Evolutionary conservation across 805 yeast genomes (phyloP), one percentile per base, ranked within the genome.

Genomic region (Lachancea nothofagi): DNA sequence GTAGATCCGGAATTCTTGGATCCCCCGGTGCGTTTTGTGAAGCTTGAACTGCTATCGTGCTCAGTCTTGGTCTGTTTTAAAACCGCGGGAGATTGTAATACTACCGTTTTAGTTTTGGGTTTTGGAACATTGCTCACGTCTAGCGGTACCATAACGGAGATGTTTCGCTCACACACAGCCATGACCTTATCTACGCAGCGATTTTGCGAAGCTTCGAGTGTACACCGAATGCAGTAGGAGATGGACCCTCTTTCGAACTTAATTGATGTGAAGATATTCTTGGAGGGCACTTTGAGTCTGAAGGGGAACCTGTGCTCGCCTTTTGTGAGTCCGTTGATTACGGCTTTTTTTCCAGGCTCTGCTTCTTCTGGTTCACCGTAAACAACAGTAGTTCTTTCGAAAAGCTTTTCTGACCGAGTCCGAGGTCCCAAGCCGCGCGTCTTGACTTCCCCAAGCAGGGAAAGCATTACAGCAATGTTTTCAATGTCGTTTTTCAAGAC

Each of bases 241-340:
- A 88, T 84, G 14, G 85, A 74, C n/a, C 97, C 96, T 51, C 79
- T 78, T 49, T 89, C 96, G 51, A 88, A 88, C 47, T 78, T 80
- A 19, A 88, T 73, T 36, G 87, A 78, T 17, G 93, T 83, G 59
- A 70, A 80, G 3, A 85, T 72, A 47, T 83, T 74, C 47, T 75
- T 77, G 49, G 71, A 72, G 1, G 96, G 96, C n/a, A 88, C 69
- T 49, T 77, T 80, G 30, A 88, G 83, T 34, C 82, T 75, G 55
- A 88, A 89, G 15, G 95, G 95, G 56, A 89, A 88, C 25, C 85
- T 65, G 61, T 88, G 96, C 54, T 84, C 90, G 29, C 96, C 96
- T 52, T 78, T 77, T 14, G 77, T 73, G n/a, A 83, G 57, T 0
- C 84, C 84, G 42, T 59, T 55, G 2, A 43, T 28, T 10, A 50